Percentiles rank a stretch among this genome's conserved stretches.
These are phyloP conservation scores for Elsinoe arachidis DNA, from an alignment of 2,329 filamentous ascomycete genomes.

Conservation along the genomic window DNA sequence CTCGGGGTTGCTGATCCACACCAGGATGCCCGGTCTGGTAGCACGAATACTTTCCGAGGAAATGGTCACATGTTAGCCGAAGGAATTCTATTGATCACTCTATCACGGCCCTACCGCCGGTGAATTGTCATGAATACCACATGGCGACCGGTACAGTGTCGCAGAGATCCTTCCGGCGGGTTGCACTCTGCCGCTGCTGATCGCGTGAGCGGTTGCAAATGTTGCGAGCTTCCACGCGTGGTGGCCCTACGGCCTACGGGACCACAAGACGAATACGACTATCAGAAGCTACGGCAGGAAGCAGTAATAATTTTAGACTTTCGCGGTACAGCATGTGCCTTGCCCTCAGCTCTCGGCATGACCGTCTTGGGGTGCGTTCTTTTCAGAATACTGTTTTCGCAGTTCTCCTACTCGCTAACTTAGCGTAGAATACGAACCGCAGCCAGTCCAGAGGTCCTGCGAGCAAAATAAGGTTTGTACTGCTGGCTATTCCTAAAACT, in stretches of 20 bases:
- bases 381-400: too few species aligned
- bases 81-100: background rate
- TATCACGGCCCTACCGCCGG: background rate
- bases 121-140: background rate
- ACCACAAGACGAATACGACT: background rate
- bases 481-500: too few species aligned
- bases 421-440: too few species aligned
- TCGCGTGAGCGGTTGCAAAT: slow-evolving; percentile 2
- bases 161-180: background rate
- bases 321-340: slow-evolving; percentile 1
- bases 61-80: background rate
- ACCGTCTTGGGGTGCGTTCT: too few species aligned
- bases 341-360: background rate
- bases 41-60: background rate
- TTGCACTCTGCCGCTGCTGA: background rate
- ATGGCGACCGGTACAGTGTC: background rate
- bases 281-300: background rate
- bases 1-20: background rate
- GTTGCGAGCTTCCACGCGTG: background rate
- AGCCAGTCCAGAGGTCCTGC: too few species aligned
- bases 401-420: too few species aligned
- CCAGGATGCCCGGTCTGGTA: background rate
- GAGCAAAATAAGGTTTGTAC: too few species aligned
- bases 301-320: background rate
- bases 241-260: background rate